Evolutionary conservation across 2,329 filamentous ascomycete genomes (phyloP), one percentile per base, ranked within the genome.

Genomic region (Calonectria henricotiae): DNA sequence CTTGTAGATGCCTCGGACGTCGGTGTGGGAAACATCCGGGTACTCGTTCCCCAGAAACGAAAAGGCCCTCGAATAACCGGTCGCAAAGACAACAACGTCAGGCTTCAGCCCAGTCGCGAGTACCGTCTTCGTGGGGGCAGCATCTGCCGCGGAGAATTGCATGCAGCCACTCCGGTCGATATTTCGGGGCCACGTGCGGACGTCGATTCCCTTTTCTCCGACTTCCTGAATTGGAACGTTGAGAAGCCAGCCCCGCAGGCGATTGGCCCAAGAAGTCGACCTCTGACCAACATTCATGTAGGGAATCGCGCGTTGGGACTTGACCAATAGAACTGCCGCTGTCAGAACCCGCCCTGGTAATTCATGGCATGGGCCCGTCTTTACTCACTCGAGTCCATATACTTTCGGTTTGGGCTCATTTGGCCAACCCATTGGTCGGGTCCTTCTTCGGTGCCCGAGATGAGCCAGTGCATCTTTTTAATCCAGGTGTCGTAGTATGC

Each of bases 1-100:
- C 30, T 79, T 81, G 77, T 90, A 90, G 55, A 91, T 83, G 20
- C 86, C 82, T n/a, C 88, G 85, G 15, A 90, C 85, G 69, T 86
- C 84, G 23, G 84, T 79, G 55, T 89, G 85, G 58, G 84, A 78
- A 7, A 87, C 84, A 5, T 79, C 81, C 0, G 87, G 84, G 65
- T 85, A 86, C 1, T 74, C 74, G 0, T 74, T 70, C 15, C 78
- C 74, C 9, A 87, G 75, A 72, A 86, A 87, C 0, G 74, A 75
- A 54, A 87, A 86, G 2, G 77, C 75, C 27, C 82, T 81, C 0
- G 75, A 77, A 73, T 88, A 88, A 0, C 86, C 86, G 0, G 86
- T 88, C 4, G 84, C 84, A 61, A 86, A 82, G 12, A 88, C 75
- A 3, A 87, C 74, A 0, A 88, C 74, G 68, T 87, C 85, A 0